Conservation (phyloP, 1,284 basidiomycete genomes). For the Cutaneotrichosporon spelunceum region DNA sequence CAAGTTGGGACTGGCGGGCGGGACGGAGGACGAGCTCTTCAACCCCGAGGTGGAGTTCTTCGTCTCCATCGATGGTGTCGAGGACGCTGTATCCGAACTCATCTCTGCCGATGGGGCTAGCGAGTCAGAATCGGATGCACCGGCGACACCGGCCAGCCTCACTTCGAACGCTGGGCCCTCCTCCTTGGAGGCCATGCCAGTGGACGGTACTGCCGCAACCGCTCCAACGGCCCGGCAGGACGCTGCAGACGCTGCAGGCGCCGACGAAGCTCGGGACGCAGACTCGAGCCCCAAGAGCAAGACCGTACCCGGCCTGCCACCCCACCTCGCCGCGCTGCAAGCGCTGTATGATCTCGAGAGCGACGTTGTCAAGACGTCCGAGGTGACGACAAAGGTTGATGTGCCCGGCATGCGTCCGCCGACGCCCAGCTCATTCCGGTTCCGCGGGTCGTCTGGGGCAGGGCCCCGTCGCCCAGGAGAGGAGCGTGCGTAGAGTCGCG, state of each 20-base stretch:
- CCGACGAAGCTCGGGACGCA: no score
- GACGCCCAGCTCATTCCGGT: not conserved
- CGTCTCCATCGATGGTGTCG: not conserved
- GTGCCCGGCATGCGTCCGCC: not conserved
- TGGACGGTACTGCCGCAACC: not conserved
- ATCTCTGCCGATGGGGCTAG: not conserved
- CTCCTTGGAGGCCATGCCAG: no score
- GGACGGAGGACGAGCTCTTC: not conserved
- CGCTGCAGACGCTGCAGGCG: no score
- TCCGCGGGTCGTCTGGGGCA: not conserved
- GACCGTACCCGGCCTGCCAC: not conserved
- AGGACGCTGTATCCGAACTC: not conserved
- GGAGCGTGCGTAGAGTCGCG: not conserved
- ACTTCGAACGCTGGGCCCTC: no score
- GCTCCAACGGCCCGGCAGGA: not conserved
- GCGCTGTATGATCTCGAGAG: slow-evolving; percentile 1
- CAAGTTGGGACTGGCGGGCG: not conserved
- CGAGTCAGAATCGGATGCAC: no score
- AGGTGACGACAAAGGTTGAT: slow-evolving; percentile 1
- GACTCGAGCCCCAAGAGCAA: not conserved
- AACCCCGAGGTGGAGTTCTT: not conserved
- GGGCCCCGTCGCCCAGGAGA: not conserved
- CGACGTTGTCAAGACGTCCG: not conserved
- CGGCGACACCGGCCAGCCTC: no score
- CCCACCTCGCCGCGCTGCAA: not conserved